Percentiles rank a stretch among this genome's conserved stretches.
phyloP scores from a whole-genome alignment of 2,329 filamentous ascomycete species.

The Drechslerella stenobrocha region DNA sequence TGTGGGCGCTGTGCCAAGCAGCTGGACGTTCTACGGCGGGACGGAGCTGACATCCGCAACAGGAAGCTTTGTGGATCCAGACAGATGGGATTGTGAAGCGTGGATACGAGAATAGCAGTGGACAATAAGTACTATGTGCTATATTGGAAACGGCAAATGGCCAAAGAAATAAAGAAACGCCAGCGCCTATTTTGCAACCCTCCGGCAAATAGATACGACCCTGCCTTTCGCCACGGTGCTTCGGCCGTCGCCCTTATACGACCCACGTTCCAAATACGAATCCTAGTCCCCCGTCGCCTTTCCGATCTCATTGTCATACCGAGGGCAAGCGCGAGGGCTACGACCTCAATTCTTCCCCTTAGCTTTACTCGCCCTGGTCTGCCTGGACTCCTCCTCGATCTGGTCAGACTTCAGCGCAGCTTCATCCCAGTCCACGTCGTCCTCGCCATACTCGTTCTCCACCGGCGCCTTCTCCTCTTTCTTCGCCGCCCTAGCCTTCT shows the following conservation, averaged over 20 bases:
- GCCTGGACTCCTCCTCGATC: conserved; percentile 50
- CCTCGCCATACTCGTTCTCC: conserved; percentile 57
- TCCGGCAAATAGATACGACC: not conserved
- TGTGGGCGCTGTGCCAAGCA: no score
- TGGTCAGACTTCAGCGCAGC: conserved; percentile 42
- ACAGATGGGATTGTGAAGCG: no score
- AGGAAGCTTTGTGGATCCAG: no score
- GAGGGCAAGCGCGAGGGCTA: not conserved
- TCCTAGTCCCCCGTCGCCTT: not conserved
- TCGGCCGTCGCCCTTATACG: no score
- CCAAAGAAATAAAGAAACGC: conserved; percentile 1
- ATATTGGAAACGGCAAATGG: not conserved
- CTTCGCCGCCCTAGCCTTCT: conserved; percentile 52
- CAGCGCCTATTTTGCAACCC: conserved; percentile 2
- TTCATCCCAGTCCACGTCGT: conserved; percentile 54
- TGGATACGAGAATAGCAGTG: no score
- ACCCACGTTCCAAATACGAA: not conserved
- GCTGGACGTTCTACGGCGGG: no score
- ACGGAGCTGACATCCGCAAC: no score
- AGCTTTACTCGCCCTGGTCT: conserved; percentile 21
- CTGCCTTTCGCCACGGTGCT: not conserved
- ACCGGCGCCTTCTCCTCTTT: conserved; percentile 44
- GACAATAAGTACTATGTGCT: no score
- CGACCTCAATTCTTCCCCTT: conserved; percentile 26
- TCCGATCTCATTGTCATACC: no score